Evolutionary conservation across 2,329 filamentous ascomycete genomes (phyloP), one percentile per base, ranked within the genome.

Genomic region (Pyrenophora tritici-repentis): DNA sequence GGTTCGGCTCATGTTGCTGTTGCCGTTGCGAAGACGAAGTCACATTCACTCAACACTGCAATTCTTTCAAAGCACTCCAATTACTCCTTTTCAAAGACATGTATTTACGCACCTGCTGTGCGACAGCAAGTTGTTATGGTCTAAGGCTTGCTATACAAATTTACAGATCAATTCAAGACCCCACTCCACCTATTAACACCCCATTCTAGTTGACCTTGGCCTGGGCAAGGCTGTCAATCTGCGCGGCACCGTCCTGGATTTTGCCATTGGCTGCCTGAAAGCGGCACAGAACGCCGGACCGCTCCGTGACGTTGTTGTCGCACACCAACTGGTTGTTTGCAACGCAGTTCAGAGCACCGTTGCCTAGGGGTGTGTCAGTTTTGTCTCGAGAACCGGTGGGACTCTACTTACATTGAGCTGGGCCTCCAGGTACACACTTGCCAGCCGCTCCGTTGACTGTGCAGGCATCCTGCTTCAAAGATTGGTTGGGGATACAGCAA

Each of bases 281-380:
- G 9, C 57, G 57, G 52, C 57, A 60, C 42, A 60, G 31, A 24
- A 51, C 47, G 12, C 55, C 55, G 17, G 55, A 55, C 14, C 57
- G 57, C 43, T 61, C 58, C 26, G 35, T 31, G 17, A 56, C 47
- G 40, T 40, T 50, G 50, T 56, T 56, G 42, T 59, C 56, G 46
- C 56, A 61, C 7, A 39, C 44, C 18, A 61, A 43, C 17, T 59
- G 50, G 50, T 54, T 47, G 56, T 59, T 55, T 4, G 53, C 53
- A 32, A 61, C 56, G 42, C 58, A 61, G 56, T 56, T 59, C 34
- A 61, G 38, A 13, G 58, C 58, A 13, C 56, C 58, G 36, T 47
- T 45, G 46, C 56, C 56, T 58, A 20, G 1, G 24, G 6, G 24
- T 7, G 9, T 3, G 37, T 52, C 10, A 47, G 49, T 35, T 34